Evolutionary conservation across 2,329 filamentous ascomycete genomes (phyloP).

Genomic region (Claviceps sp.): DNA sequence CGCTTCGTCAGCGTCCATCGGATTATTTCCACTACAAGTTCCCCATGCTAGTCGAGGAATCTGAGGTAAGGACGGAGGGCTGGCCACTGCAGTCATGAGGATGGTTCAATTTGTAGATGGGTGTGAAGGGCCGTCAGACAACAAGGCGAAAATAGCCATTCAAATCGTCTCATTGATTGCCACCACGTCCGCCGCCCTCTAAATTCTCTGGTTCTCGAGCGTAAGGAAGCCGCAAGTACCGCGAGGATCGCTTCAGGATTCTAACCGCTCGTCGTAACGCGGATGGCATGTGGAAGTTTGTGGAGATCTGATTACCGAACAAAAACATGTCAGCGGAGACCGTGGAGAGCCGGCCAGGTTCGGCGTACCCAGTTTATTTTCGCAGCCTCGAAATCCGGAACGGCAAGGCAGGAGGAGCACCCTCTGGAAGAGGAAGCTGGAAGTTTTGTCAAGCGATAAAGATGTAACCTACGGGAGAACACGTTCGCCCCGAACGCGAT

Average conservation of each 20-base stretch:
- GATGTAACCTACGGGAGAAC: constrained; percentile 3
- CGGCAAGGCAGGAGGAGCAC: not conserved
- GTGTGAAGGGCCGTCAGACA: constrained; percentile 1
- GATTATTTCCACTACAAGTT: constrained; percentile 43
- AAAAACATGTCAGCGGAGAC: constrained; percentile 2
- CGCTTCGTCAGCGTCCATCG: constrained; percentile 73
- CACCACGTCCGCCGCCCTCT: constrained; percentile 11
- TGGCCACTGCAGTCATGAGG: constrained; percentile 57
- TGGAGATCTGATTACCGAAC: not conserved
- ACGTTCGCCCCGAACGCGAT: not conserved
- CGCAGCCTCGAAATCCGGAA: not conserved
- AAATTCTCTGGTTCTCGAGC: constrained; percentile 1
- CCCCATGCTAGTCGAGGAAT: constrained; percentile 54
- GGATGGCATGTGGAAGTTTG: not conserved
- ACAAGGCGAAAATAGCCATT: not conserved
- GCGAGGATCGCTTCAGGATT: not conserved
- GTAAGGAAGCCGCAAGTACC: not conserved
- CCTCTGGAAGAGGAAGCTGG: not conserved
- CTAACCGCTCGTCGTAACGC: not conserved
- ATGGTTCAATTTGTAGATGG: constrained; percentile 13
- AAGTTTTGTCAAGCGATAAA: not conserved
- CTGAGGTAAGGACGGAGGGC: constrained; percentile 48
- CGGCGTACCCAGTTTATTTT: not conserved
- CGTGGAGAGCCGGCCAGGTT: not conserved
- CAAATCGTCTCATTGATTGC: constrained; percentile 8